Evolutionary conservation across 345 rosid genomes (phyloP).

Genomic region (Garcia nutans): DNA sequence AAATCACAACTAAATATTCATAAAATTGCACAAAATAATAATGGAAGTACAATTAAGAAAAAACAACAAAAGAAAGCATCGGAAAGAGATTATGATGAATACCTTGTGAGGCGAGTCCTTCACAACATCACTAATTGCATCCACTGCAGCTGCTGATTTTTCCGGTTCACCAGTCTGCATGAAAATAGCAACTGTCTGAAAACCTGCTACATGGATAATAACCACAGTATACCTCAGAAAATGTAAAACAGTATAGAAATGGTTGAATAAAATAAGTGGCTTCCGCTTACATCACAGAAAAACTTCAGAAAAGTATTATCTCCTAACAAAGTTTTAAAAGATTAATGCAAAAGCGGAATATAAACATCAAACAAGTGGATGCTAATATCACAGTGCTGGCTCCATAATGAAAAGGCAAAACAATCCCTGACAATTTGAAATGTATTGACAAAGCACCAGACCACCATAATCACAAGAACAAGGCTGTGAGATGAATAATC

Average conservation of each 20-base stretch:
- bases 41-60: neutral
- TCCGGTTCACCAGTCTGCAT: slow-evolving; percentile 87
- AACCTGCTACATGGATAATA: slow-evolving; percentile 90
- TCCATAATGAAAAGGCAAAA: neutral
- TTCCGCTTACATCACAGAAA: neutral
- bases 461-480: neutral
- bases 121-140: slow-evolving; percentile 45
- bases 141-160: slow-evolving; percentile 46
- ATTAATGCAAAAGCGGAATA: neutral
- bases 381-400: neutral
- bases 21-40: neutral
- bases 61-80: neutral
- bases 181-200: slow-evolving; percentile 99
- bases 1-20: neutral
- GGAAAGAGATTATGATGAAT: slow-evolving; percentile 11
- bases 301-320: neutral
- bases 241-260: slow-evolving; percentile 31
- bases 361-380: neutral
- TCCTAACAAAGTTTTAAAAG: neutral
- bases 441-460: neutral
- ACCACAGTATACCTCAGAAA: slow-evolving; percentile 86
- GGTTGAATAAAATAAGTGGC: neutral
- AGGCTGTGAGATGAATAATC: neutral
- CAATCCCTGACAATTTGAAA: neutral
- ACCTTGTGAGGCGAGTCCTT: slow-evolving; percentile 81